Evolutionary conservation across 345 rosid genomes (phyloP).

Genomic region (Eucalyptus curtisii): DNA sequence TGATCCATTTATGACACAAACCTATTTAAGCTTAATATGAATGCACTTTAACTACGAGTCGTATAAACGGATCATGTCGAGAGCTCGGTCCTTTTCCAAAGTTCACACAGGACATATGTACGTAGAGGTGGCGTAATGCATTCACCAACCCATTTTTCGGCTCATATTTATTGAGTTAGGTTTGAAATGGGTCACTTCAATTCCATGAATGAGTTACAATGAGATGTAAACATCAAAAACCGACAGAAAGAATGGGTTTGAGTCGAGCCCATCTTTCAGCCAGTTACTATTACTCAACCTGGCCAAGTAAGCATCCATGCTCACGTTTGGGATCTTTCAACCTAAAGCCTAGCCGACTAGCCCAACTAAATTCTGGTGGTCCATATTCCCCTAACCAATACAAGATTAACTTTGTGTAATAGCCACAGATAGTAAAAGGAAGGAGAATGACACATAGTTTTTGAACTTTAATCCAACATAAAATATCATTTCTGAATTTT

Average conservation of each 20-base stretch:
- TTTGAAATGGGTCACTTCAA: not conserved
- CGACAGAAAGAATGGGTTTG: not conserved
- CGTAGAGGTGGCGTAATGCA: not conserved
- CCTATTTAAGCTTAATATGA: not conserved
- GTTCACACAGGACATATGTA: not conserved
- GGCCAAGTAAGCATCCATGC: not conserved
- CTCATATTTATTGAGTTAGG: not conserved
- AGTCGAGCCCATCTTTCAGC: not conserved
- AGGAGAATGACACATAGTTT: not conserved
- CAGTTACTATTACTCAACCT: not conserved
- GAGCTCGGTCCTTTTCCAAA: not conserved
- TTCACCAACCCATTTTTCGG: not conserved
- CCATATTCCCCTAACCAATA: not conserved
- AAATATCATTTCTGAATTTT: not conserved
- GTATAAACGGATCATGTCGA: not conserved
- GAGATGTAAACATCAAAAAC: not conserved
- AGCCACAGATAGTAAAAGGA: not conserved
- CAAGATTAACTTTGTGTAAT: not conserved
- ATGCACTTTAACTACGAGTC: not conserved
- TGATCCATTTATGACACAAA: not conserved
- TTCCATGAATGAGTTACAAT: not conserved
- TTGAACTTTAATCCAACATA: not conserved
- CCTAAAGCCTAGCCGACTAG: not conserved
- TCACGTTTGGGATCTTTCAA: not conserved
- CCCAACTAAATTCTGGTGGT: not conserved